Evolutionary conservation across 306 rosid genomes (phyloP), one percentile per base, ranked within the genome.

Genomic region (Glycyrrhiza uralensis): DNA sequence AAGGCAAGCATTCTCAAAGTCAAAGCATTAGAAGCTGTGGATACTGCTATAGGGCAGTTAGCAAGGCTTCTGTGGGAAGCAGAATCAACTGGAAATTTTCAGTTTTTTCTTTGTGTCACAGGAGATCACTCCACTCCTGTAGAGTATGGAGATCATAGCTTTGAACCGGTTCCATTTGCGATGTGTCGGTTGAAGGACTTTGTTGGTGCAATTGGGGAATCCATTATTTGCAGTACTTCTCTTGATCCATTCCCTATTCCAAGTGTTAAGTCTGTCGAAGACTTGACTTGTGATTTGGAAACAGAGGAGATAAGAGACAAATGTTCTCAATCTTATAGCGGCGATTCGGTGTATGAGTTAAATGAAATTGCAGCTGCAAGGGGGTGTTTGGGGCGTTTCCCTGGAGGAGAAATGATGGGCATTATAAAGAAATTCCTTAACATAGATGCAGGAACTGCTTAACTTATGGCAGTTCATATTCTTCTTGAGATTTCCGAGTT

Each of bases 71-170:
- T 94, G 2, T 94, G 95, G 99, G 89, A 89, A 74, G 89, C 83
- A 62, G 97, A 94, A 78, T 80, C 87, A 50, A 64, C 77, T 1
- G 90, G 96, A 59, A 69, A 79, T 0, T 91, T 87, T 73, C 84
- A 87, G 71, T 94, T 83, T 79, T 78, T 4, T 71, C 89, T 91
- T 2, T 91, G 97, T 24, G 89, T 91, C 75, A 91, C 99, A 0
- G 97, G 96, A 45, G 96, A 94, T 72, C 97, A 94, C 79, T 94
- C 96, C 12, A 94, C 97, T 23, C 99, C 99, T 26, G 97, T 94
- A 54, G 99, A 94, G 74, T 94, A 94, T 62, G 99, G 99, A 58
- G 99, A 94, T 81, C 99, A 94, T 73, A 94, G 99, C 88, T 94
- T 87, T 33, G 99, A 94, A 83, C 85, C 99, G 0, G 96, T 94